Percentiles rank a stretch among this genome's conserved stretches.
Conservation (phyloP, 495 filamentous ascomycete genomes). For the Xylaria scruposa region DNA sequence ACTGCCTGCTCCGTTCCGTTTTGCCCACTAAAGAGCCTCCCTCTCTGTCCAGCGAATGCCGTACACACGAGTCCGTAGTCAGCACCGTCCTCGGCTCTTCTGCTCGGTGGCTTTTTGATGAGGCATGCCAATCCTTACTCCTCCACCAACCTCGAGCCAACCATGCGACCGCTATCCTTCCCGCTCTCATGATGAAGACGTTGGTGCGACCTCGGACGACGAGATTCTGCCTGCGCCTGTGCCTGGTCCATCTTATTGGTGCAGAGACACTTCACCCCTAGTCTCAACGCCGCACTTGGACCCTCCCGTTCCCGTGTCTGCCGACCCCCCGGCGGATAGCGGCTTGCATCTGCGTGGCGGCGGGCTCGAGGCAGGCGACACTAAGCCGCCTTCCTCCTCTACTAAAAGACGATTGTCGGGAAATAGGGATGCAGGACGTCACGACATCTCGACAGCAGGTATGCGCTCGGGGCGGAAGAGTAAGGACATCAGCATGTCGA, state of each 20-base stretch:
- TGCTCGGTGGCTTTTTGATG: constrained; percentile 28
- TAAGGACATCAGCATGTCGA: constrained; percentile 34
- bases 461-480: constrained; percentile 28
- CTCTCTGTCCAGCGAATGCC: constrained; percentile 29
- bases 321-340: neutral
- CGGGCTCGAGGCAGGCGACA: constrained; percentile 22
- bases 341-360: constrained; percentile 27
- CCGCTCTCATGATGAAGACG: constrained; percentile 20
- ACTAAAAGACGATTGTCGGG: neutral
- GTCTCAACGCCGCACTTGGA: constrained; percentile 4
- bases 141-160: constrained; percentile 22
- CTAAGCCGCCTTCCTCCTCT: constrained; percentile 16
- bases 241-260: constrained; percentile 1
- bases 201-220: constrained; percentile 14
- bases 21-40: constrained; percentile 17
- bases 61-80: constrained; percentile 29
- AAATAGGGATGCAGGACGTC: constrained; percentile 17
- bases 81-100: constrained; percentile 26
- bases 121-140: constrained; percentile 32
- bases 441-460: constrained; percentile 5
- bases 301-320: neutral
- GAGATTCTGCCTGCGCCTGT: constrained; percentile 14
- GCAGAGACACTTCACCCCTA: constrained; percentile 10
- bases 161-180: constrained; percentile 22
- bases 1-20: constrained; percentile 14